phyloP scores from a whole-genome alignment of 345 rosid species.

The Salix koriyanagi region DNA sequence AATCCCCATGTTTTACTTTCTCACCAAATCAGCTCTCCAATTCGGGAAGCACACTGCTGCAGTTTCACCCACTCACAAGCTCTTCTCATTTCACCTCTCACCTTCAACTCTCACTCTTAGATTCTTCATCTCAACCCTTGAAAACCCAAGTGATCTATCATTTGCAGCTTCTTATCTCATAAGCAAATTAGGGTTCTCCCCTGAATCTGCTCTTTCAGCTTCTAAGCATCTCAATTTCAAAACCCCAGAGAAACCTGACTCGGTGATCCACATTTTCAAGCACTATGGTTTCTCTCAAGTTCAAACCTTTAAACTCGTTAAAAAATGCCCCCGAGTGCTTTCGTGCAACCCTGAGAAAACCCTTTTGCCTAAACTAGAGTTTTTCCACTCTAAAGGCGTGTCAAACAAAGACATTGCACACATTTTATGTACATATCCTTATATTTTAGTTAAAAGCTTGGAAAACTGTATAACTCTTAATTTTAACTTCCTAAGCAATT shows the following conservation, averaged over 20 bases:
- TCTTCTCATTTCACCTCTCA: too few species aligned
- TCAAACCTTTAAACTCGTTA: slow-evolving; percentile 19
- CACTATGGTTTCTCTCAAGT: slow-evolving; percentile 21
- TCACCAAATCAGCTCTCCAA: too few species aligned
- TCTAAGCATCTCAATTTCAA: slow-evolving; percentile 12
- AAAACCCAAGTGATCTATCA: neutral
- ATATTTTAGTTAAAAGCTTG: slow-evolving; percentile 3
- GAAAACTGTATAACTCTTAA: slow-evolving; percentile 5
- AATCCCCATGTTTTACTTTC: too few species aligned
- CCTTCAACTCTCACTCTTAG: neutral
- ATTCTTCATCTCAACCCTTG: neutral
- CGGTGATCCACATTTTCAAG: slow-evolving; percentile 16
- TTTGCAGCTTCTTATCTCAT: slow-evolving; percentile 40
- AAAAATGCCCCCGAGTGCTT: slow-evolving; percentile 10
- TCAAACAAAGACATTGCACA: slow-evolving; percentile 5
- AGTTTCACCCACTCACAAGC: too few species aligned
- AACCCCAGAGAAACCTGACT: slow-evolving; percentile 22
- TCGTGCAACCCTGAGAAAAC: slow-evolving; percentile 11
- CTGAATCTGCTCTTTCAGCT: slow-evolving; percentile 19
- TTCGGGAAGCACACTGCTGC: too few species aligned
- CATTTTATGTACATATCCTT: neutral
- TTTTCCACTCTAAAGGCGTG: slow-evolving; percentile 16
- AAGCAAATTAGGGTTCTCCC: slow-evolving; percentile 29
- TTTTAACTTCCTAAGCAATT: slow-evolving; percentile 5
- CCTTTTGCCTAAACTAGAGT: slow-evolving; percentile 28